These are phyloP conservation scores for Aegilops sharonensis DNA, from an alignment of 176 grass and related monocot species.

Conservation along the genomic window DNA sequence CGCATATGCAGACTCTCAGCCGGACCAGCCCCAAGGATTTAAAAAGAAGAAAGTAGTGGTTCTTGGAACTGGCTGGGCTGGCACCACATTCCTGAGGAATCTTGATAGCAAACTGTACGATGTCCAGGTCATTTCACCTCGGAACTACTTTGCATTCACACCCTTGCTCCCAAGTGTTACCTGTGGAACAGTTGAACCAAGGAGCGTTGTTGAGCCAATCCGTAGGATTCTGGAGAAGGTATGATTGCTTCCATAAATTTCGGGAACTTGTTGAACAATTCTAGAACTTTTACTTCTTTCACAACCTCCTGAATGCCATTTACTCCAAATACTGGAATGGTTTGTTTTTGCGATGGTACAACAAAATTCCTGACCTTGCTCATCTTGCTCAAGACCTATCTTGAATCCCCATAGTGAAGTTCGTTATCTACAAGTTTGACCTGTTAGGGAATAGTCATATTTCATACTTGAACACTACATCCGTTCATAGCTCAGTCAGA, in stretches of 20 bases:
- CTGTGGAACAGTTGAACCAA: slow-evolving; percentile 88
- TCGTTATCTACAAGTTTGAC: not conserved
- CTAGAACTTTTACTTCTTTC: not conserved
- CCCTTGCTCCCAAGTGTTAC: slow-evolving; percentile 92
- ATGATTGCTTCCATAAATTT: not conserved
- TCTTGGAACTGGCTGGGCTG: slow-evolving; percentile 87
- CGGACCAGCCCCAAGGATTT: slow-evolving; percentile 36
- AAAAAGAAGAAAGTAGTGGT: slow-evolving; percentile 80
- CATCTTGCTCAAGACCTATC: not conserved
- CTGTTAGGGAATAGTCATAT: not conserved
- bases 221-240: slow-evolving; percentile 87
- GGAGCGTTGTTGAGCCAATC: slow-evolving; percentile 89
- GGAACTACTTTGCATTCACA: slow-evolving; percentile 92
- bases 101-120: slow-evolving; percentile 71
- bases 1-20: slow-evolving; percentile 67
- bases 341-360: not conserved
- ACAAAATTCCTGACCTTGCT: not conserved
- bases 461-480: not conserved
- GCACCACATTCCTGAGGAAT: slow-evolving; percentile 88
- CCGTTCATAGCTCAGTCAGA: not conserved
- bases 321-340: not conserved
- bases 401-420: not conserved
- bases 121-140: slow-evolving; percentile 92
- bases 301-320: not conserved
- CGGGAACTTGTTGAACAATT: not conserved